Base-by-base conservation (phyloP, 2,329 filamentous ascomycete genomes). In the Orbilia oligospora region DNA sequence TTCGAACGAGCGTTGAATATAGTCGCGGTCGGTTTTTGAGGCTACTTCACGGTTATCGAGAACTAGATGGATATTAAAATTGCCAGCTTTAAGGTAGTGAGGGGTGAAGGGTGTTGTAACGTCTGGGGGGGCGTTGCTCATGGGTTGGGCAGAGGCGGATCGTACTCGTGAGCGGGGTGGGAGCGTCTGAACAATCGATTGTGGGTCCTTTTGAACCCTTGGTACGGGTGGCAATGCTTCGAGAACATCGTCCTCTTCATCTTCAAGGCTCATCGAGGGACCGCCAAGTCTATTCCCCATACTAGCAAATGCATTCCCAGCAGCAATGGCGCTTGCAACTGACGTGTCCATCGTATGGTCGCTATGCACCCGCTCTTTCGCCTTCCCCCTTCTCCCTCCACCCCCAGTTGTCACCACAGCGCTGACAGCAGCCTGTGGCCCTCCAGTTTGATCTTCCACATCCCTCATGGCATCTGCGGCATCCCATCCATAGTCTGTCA, bases 401-500 rank as follows among this genome's bases (percentile, higher is more conserved):
- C 49, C 53, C 30, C 48, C 64, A 49, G 55, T 48, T 33, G 51
- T 22, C 2, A 66, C 55, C n/a, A 64, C n/a, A 12, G 55, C 61
- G 64, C 51, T 48, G 41, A 33, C 41, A 48, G 36, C 61, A 46
- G 56, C 36, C 27, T 69, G 66, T 27, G 22, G 53, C 5, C 27
- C 69, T 9, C 64, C 77, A 49, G 61, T 53, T 46, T 61, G 71
- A 48, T 51, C 68, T 14, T 80, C 73, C 12, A 77, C 81, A 72
- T 87, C 86, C 61, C 88, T 88, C 44, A 94, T 90, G 22, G 89
- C 87, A 61, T 87, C 88, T 0, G 90, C 92, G 66, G 92, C 89
- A 63, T 93, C 91, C 90, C 91, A 92, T 2, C 93, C 93, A 76
- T 93, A 91, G 36, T 94, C 92, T 0, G 92, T 93, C 41, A 96